These are phyloP conservation scores for Wickerhamiella parazyma DNA, from an alignment of 805 yeast species.

Conservation along the genomic window DNA sequence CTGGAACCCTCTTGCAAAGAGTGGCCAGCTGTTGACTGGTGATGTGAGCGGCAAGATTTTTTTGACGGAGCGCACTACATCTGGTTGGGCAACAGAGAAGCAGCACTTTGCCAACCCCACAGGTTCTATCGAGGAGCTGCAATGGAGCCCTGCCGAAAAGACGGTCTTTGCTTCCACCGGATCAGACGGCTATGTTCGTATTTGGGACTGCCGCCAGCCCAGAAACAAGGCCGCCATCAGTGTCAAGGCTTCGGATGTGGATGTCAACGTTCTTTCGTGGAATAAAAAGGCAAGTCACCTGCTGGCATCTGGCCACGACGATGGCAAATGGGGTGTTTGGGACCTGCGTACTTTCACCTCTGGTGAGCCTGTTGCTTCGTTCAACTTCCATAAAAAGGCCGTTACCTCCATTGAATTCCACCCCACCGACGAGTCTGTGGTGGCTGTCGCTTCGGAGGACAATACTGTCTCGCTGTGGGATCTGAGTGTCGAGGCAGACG, in stretches of 20 bases:
- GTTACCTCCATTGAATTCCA: slow-evolving; percentile 88
- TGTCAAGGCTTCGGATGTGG: slow-evolving; percentile 64
- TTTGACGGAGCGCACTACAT: slow-evolving; percentile 60
- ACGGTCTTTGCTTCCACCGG: slow-evolving; percentile 96
- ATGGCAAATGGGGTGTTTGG: slow-evolving; percentile 97
- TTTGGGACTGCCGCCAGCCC: slow-evolving; percentile 94
- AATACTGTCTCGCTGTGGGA: slow-evolving; percentile 97
- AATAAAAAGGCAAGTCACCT: slow-evolving; percentile 73
- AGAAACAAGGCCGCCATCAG: slow-evolving; percentile 83
- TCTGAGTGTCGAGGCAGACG: slow-evolving; percentile 96
- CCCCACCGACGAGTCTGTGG: slow-evolving; percentile 87
- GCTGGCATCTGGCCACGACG: slow-evolving; percentile 93
- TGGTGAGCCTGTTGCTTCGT: slow-evolving; percentile 74
- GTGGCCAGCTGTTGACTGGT: slow-evolving; percentile 78
- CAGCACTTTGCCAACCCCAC: slow-evolving; percentile 55
- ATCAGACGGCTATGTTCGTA: slow-evolving; percentile 76
- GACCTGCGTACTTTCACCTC: slow-evolving; percentile 77
- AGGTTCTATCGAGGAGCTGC: slow-evolving; percentile 78
- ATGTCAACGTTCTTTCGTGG: slow-evolving; percentile 95
- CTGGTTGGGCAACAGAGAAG: slow-evolving; percentile 73
- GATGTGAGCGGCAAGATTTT: slow-evolving; percentile 76
- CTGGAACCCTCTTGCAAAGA: slow-evolving; percentile 78
- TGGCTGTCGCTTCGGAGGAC: slow-evolving; percentile 93
- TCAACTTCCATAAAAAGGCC: slow-evolving; percentile 88
- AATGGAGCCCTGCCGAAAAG: slow-evolving; percentile 85